Conservation (phyloP, 2,329 filamentous ascomycete species). For the Xylaria sp. region DNA sequence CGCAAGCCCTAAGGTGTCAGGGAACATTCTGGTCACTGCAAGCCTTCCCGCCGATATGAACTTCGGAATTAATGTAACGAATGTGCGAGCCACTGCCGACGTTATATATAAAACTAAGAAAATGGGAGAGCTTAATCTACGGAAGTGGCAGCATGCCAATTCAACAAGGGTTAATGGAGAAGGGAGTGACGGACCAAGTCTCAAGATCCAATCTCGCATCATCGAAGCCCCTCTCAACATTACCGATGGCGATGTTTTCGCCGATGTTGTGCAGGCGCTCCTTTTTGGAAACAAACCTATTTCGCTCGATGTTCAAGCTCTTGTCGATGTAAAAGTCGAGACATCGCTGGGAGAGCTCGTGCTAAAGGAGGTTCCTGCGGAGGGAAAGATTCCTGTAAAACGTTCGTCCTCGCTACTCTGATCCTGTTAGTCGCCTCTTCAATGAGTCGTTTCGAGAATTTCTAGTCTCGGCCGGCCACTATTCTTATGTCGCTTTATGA, state of each 20-base stretch:
- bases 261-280: slow-evolving; percentile 81
- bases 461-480: slow-evolving; percentile 38
- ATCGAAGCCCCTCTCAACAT: slow-evolving; percentile 84
- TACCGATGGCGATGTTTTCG: slow-evolving; percentile 81
- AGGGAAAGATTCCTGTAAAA: slow-evolving; percentile 90
- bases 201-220: slow-evolving; percentile 81
- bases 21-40: slow-evolving; percentile 82
- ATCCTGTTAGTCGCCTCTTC: slow-evolving; percentile 54
- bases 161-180: slow-evolving; percentile 75
- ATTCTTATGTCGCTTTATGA: slow-evolving; percentile 37
- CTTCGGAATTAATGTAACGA: slow-evolving; percentile 81
- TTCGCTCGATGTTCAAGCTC: slow-evolving; percentile 78
- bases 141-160: slow-evolving; percentile 85
- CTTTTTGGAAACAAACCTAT: slow-evolving; percentile 78
- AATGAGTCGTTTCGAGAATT: slow-evolving; percentile 40
- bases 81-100: slow-evolving; percentile 80
- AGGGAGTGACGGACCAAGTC: slow-evolving; percentile 66
- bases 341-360: slow-evolving; percentile 85
- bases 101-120: slow-evolving; percentile 82
- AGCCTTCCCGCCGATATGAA: slow-evolving; percentile 87
- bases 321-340: slow-evolving; percentile 83
- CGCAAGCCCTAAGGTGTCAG: slow-evolving; percentile 82
- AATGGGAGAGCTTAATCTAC: slow-evolving; percentile 82
- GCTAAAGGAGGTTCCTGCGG: slow-evolving; percentile 84
- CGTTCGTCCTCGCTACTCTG: slow-evolving; percentile 77